Conservation (phyloP, 164 flowering plant species). For the Platanus orientalis region DNA sequence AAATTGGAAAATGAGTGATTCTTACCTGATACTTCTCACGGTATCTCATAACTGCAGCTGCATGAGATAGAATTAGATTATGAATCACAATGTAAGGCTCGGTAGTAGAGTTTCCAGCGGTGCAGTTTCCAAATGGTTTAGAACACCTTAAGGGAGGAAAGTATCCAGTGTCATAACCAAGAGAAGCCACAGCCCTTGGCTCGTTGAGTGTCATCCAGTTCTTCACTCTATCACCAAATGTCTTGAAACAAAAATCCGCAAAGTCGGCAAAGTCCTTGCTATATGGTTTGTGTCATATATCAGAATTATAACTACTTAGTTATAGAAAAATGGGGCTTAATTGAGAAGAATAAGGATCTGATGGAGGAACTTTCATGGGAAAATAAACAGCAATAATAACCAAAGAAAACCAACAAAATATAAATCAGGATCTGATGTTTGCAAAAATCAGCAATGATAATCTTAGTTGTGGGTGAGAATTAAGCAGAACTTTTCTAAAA, state of each 20-base stretch:
- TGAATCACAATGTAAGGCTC: slow-evolving; percentile 77
- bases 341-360: too few relatives aligned
- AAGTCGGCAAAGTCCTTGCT: slow-evolving; percentile 64
- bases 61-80: slow-evolving; percentile 60
- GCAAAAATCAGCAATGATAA: too few relatives aligned
- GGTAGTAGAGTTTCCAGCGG: slow-evolving; percentile 60
- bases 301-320: too few relatives aligned
- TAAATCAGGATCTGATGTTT: too few relatives aligned
- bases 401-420: too few relatives aligned
- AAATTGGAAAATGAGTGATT: neutral
- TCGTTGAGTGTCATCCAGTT: slow-evolving; percentile 80
- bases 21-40: slow-evolving; percentile 54
- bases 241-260: slow-evolving; percentile 74
- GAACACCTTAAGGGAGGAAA: slow-evolving; percentile 75
- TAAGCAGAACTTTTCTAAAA: too few relatives aligned
- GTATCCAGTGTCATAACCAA: slow-evolving; percentile 63
- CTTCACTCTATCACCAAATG: slow-evolving; percentile 74
- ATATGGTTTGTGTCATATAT: slow-evolving; percentile 11
- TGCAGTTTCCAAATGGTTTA: slow-evolving; percentile 52
- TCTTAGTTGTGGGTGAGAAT: too few relatives aligned
- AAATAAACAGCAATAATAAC: too few relatives aligned
- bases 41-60: slow-evolving; percentile 61
- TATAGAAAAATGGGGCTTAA: too few relatives aligned
- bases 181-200: slow-evolving; percentile 73
- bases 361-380: too few relatives aligned